phyloP scores from a whole-genome alignment of 768 basidiomycete species.

The Podaxis sp. region DNA sequence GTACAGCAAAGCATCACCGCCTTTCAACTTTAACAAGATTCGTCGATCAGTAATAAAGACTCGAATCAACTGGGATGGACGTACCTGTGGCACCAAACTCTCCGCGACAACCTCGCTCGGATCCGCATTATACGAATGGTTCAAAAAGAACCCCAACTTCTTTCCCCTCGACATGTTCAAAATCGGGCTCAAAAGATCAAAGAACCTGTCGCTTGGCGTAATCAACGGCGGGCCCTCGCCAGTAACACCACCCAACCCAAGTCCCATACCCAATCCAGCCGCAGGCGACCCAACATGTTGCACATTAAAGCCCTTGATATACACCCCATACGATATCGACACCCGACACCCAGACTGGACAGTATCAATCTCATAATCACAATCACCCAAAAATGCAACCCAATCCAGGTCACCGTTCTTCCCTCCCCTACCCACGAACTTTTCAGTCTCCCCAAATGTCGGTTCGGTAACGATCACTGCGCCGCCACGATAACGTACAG shows the following conservation, averaged over 20 bases:
- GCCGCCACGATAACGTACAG: constrained; percentile 74
- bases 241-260: not conserved
- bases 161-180: constrained; percentile 71
- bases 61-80: constrained; percentile 24
- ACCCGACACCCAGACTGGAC: constrained; percentile 72
- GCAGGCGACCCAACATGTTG: constrained; percentile 27
- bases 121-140: constrained; percentile 57
- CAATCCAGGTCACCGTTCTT: constrained; percentile 73
- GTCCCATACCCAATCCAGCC: constrained; percentile 15
- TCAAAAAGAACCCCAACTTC: constrained; percentile 72
- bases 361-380: constrained; percentile 71
- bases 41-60: constrained; percentile 1
- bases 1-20: constrained; percentile 72
- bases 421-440: constrained; percentile 60
- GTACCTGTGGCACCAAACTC: constrained; percentile 66
- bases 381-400: constrained; percentile 74
- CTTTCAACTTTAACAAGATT: constrained; percentile 58
- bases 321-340: constrained; percentile 70
- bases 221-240: constrained; percentile 53
- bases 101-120: constrained; percentile 72
- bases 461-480: constrained; percentile 55
- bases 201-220: constrained; percentile 70
- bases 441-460: constrained; percentile 54
- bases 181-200: constrained; percentile 70
- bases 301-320: constrained; percentile 63